These are phyloP conservation scores for Phanerochaete sordida DNA, from an alignment of 768 basidiomycete genomes.

Conservation along the genomic window DNA sequence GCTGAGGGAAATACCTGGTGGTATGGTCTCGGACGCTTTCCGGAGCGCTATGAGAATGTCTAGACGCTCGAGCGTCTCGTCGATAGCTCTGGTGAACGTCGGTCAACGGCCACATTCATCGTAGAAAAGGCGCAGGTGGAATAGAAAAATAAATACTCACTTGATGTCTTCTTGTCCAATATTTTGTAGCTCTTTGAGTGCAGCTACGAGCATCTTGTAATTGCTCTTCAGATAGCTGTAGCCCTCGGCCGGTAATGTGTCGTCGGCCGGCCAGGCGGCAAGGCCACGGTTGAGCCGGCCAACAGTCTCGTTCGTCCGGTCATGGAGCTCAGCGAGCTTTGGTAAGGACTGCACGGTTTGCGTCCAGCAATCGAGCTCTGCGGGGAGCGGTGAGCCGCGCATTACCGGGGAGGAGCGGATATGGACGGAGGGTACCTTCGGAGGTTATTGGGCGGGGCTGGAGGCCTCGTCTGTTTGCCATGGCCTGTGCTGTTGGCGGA, in stretches of 20 bases:
- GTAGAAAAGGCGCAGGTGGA: too few species aligned
- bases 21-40: conserved; percentile 58
- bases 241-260: conserved; percentile 63
- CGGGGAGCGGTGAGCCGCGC: not conserved
- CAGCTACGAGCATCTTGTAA: conserved; percentile 58
- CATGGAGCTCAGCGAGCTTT: conserved; percentile 20
- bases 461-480: conserved; percentile 66
- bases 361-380: not conserved
- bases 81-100: conserved; percentile 52
- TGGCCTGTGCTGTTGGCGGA: conserved; percentile 19
- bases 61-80: conserved; percentile 67
- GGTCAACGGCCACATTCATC: not conserved
- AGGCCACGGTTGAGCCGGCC: conserved; percentile 73
- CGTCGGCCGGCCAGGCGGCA: conserved; percentile 68
- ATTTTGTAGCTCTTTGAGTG: conserved; percentile 58
- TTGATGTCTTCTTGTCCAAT: conserved; percentile 59
- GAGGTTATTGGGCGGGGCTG: conserved; percentile 65
- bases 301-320: conserved; percentile 54
- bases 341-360: not conserved
- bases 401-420: conserved; percentile 21
- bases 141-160: conserved; percentile 29
- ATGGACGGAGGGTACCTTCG: conserved; percentile 51
- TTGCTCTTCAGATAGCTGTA: conserved; percentile 58
- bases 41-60: conserved; percentile 68
- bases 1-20: conserved; percentile 47